Evolutionary conservation across 805 yeast genomes (phyloP), one percentile per base, ranked within the genome.

Genomic region (Priceomyces carsonii): DNA sequence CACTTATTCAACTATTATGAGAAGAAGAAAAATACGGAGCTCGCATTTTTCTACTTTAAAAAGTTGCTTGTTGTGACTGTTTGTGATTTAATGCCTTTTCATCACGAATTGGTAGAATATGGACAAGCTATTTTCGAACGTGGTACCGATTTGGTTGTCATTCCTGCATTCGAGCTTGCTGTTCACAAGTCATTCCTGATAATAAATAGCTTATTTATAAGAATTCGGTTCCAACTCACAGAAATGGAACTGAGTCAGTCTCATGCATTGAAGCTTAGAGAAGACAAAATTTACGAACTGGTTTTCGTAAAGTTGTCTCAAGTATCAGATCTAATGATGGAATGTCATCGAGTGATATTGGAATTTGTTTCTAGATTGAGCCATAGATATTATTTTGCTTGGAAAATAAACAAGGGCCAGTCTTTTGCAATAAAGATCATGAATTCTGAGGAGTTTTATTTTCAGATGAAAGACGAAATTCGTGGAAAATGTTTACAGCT

Each of bases 1-100:
- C 58, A 55, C 36, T 41, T 59, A 28, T 56, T 47, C 39, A 45
- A 53, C 36, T 47, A 53, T 35, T 59, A 58, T 29, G 66, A 60
- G 39, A 39, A 42, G 12, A 39, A 40, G 26, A 44, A 45, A 10
- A 45, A 56, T 31, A 35, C 38, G 13, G 51, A 49, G 12, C 38
- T 48, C 31, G 51, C 59, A 0, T 59, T 47, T 43, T 58, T 42
- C 36, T 60, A 53, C 32, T 33, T 59, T 21, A 58, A 55, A 37
- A 61, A 60, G 32, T 35, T 57, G 8, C 12, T 55, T 19, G 36
- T 39, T 8, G 38, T 53, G 6, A 35, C 55, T 1, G 34, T 48
- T 2, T 29, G 33, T 21, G 53, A 48, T n/a, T 36, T 53, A 44
- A 41, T 51, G 49, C 58, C 56, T 4, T 37, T 38, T 28, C 46